Base-by-base conservation (phyloP, 1,284 basidiomycete species). In the Mycosarcoma maydis region DNA sequence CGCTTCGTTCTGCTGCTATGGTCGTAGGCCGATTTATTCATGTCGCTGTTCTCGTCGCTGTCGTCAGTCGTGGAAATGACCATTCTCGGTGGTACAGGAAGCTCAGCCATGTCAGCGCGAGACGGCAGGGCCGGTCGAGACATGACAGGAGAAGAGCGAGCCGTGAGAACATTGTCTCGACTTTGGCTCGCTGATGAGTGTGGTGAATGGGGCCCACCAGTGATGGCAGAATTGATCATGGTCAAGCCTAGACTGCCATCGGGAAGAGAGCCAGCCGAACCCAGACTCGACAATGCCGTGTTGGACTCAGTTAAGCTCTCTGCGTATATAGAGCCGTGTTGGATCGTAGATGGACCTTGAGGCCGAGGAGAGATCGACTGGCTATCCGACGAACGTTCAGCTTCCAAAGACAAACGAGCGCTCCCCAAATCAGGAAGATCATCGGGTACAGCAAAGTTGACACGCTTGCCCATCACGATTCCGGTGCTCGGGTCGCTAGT, bases 281-380 rank as follows among this genome's bases (percentile, higher is more conserved):
- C 62, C 2, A 72, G 50, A 39, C 69, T 72, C 6, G 69, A 72
- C 17, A 66, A 33, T 13, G 64, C 54, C 4, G 53, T 56, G 34
- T 72, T 72, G 33, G 69, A 67, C 29, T 67, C 69, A 20, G 69
- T 72, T 13, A 58, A 72, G 51, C 69, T 72, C 19, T 67, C 69
- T 2, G 69, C 58, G 23, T 72, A 71, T 4, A 41, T 24, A 1
- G 67, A 59, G 2, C 52, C 59, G 16, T 57, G 45, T 26, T 33
- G 56, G 11, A 27, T 32, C 0, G 45, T 24, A 11, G 57, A 20
- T 23, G 38, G 16, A 11, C 24, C 43, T 19, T 24, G 27, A 17
- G 57, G 51, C 17, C 23, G 52, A 13, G 64, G 57, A 9, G 55
- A 58, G 11, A 57, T 24, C 23, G 59, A 65, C 4, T 50, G 54